Percentiles rank a stretch among this genome's conserved stretches.
phyloP scores from a whole-genome alignment of 163 green algal species.

The Scenedesmus sp. region DNA sequence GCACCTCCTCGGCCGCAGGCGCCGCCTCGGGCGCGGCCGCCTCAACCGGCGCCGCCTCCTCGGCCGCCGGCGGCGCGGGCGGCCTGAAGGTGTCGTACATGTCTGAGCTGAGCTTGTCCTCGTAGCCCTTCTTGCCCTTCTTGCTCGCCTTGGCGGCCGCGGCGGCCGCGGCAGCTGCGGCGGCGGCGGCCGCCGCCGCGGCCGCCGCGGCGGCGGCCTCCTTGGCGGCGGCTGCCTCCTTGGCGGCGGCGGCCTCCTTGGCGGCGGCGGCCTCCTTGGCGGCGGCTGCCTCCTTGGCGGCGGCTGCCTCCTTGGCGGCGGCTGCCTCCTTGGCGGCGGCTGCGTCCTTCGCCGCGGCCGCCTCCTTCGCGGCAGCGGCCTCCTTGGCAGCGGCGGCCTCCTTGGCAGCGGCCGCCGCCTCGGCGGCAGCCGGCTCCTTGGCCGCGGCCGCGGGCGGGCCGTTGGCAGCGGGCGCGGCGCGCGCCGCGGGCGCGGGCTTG shows the following conservation, averaged over 20 bases:
- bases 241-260: neutral
- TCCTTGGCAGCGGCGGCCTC: conserved; percentile 31
- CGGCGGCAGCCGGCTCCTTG: neutral
- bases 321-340: conserved; percentile 31
- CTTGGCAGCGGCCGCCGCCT: conserved; percentile 1
- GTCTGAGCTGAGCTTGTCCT: conserved; percentile 50
- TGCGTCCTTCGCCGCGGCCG: neutral
- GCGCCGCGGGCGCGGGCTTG: neutral
- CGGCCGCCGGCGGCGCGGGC: conserved; percentile 11
- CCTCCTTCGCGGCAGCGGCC: conserved; percentile 13
- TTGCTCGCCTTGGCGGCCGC: conserved; percentile 31
- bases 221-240: conserved; percentile 7
- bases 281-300: no score
- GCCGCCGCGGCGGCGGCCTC: conserved; percentile 14
- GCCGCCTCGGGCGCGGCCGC: neutral
- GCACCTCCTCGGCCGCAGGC: conserved; percentile 1
- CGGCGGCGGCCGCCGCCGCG: neutral
- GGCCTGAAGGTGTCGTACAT: conserved; percentile 47
- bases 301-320: no score
- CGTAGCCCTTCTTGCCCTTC: conserved; percentile 50
- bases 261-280: neutral
- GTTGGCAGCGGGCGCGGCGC: neutral
- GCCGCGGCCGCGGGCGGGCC: neutral
- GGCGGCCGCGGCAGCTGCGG: neutral
- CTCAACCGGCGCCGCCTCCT: neutral